Evolutionary conservation across 202 grass and related monocot genomes (phyloP).

Genomic region (Dendrocalamus latiflorus): DNA sequence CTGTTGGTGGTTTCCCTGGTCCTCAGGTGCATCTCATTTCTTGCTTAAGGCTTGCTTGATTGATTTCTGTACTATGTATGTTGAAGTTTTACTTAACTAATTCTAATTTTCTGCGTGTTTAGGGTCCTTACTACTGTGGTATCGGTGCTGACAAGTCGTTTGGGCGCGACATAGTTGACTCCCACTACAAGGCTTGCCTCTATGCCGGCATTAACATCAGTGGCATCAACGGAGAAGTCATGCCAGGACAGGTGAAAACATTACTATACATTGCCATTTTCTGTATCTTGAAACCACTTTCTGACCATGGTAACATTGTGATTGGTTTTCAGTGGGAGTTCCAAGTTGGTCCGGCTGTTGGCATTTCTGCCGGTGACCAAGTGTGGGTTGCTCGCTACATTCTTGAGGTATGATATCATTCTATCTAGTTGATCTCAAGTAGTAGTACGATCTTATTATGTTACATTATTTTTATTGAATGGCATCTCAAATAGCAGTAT

Average conservation of each 20-base stretch:
- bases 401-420: slow-evolving; percentile 61
- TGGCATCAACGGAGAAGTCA: slow-evolving; percentile 97
- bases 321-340: slow-evolving; percentile 77
- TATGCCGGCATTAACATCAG: slow-evolving; percentile 92
- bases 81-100: slow-evolving; percentile 12
- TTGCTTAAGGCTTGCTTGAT: background rate
- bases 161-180: slow-evolving; percentile 84
- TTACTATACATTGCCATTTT: background rate
- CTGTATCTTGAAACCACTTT: background rate
- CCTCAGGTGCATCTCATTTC: slow-evolving; percentile 56
- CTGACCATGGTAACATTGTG: background rate
- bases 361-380: slow-evolving; percentile 82
- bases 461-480: background rate
- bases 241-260: slow-evolving; percentile 86
- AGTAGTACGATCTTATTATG: background rate
- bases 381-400: slow-evolving; percentile 90
- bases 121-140: slow-evolving; percentile 97
- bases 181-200: slow-evolving; percentile 94
- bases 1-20: slow-evolving; percentile 91
- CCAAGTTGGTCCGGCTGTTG: slow-evolving; percentile 80
- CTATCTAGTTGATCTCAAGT: background rate
- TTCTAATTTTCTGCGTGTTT: background rate
- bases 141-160: slow-evolving; percentile 83
- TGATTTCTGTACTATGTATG: background rate
- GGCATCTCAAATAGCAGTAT: background rate